phyloP scores from a whole-genome alignment of 2,329 filamentous ascomycete genomes.

The Claviceps capensis region DNA sequence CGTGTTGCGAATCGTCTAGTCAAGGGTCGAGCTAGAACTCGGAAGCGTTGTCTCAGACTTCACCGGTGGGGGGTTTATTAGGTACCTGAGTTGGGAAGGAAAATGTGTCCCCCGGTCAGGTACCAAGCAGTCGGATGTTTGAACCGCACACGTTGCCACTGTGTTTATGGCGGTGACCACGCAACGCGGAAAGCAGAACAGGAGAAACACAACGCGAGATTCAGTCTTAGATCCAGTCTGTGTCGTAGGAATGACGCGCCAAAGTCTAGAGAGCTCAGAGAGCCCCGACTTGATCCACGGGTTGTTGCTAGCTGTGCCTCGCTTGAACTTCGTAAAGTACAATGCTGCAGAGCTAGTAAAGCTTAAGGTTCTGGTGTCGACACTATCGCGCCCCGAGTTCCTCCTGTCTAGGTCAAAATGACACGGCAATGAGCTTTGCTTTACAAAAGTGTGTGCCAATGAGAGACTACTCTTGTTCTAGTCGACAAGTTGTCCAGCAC shows the following conservation, averaged over 20 bases:
- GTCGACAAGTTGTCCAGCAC: background rate
- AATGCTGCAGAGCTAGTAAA: background rate
- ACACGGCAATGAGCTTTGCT: background rate
- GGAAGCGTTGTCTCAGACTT: constrained; percentile 1
- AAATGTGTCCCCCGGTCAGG: background rate
- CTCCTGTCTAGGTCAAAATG: background rate
- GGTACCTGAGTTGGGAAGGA: background rate
- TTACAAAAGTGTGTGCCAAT: background rate
- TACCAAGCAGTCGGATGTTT: background rate
- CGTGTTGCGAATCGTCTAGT: background rate
- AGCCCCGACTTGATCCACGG: background rate
- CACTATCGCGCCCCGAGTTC: background rate
- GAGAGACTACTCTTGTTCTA: background rate
- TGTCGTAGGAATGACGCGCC: background rate
- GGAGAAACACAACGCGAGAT: background rate
- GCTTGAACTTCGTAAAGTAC: background rate
- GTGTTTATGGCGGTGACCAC: background rate
- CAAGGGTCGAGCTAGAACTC: background rate
- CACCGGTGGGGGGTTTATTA: background rate
- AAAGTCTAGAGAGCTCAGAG: background rate
- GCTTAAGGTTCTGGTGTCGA: background rate
- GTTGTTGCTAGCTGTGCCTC: background rate
- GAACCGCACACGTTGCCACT: background rate
- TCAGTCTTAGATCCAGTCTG: background rate
- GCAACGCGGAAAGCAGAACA: background rate